Base-by-base conservation (phyloP, 345 rosid genomes). In the Draba incana region DNA sequence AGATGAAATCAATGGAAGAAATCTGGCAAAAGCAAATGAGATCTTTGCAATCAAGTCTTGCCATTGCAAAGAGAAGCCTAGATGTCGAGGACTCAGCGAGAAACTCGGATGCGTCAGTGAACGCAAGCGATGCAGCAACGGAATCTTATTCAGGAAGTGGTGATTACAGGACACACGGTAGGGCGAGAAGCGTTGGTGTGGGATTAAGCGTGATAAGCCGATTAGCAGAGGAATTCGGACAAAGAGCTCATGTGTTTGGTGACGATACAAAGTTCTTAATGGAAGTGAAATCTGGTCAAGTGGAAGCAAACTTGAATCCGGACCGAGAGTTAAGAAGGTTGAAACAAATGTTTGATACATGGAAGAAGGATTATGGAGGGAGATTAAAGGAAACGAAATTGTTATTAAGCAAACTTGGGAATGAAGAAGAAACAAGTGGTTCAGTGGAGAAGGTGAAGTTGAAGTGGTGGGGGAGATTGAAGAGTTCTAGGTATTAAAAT, bases 1-100 rank as follows among this genome's bases (percentile, higher is more conserved):
- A 85, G 72, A 87, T 93, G 96, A 90, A 93, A 81, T 80, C 91
- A 11, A 90, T 87, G 96, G 98, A 93, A 81, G 96, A 90, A 77
- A 84, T 79, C 64, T 93, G 97, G 97, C 91, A 86, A 77, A 87
- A 81, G 80, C 98, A 93, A 77, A 85, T 93, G 92, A 72, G 70
- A 60, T 87, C 97, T 27, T 81, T 88, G 82, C 98, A 93, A 63
- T 76, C 62, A 44, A 93, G 94, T 78, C 86, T 90, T 78, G 83
- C 87, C 51, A 83, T 89, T 2, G 96, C 97, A 64, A 81, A 82
- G 70, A 90, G 68, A 78, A 81, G 85, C 77, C 82, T 88, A 66
- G 82, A 81, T 59, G 66, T 88, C 1, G 97, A 86, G n/a, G 78
- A 77, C 42, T 72, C 64, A 7, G 70, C 58, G 6, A 64, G 70